Base-by-base conservation (phyloP, 2,329 filamentous ascomycete species). In the Pseudocercospora musae region DNA sequence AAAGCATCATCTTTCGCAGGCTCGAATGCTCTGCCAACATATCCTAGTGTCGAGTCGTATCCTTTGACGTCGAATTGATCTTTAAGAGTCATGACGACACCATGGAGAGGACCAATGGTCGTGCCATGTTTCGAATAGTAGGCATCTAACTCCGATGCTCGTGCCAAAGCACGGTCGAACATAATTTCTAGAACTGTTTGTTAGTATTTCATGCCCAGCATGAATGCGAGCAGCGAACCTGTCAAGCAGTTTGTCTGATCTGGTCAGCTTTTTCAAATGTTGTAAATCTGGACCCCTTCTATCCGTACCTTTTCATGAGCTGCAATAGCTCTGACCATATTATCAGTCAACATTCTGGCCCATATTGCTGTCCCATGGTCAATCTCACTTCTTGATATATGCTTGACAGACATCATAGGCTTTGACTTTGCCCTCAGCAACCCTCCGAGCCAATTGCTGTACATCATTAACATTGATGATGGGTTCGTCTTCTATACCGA, bases 161-260 rank as follows among this genome's bases (percentile, higher is more conserved):
- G 79, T 1, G 72, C 62, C 2, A 87, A 69, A 4, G 84, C 85
- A 20, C 79, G 77, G 18, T 81, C 77, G 66, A 87, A 87, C 62
- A 84, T 83, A 0, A 82, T 81, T 63, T 86, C 84, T 1, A 11
- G 71, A 74, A n/a, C n/a, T n/a, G n/a, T n/a, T 52, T 49, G 56
- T 21, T 27, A 33, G 44, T 55, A 25, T 42, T 10, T n/a, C 1
- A 23, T 33, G 2, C 1, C 13, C 15, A 27, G 31, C 9, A 2
- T 33, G 6, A 10, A 33, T n/a, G 29, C 15, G 9, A 44, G 18
- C 3, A 54, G 42, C 53, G 25, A 23, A 67, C 86, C 84, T 0
- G 81, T 84, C 7, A 87, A 73, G 69, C 85, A 87, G 63, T 86
- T 87, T 46, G 82, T 85, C 82, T 84, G 55, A 10, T 10, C 15